Base-by-base conservation (phyloP, 2,329 filamentous ascomycete genomes). In the Paraconiothyrium brasiliense region DNA sequence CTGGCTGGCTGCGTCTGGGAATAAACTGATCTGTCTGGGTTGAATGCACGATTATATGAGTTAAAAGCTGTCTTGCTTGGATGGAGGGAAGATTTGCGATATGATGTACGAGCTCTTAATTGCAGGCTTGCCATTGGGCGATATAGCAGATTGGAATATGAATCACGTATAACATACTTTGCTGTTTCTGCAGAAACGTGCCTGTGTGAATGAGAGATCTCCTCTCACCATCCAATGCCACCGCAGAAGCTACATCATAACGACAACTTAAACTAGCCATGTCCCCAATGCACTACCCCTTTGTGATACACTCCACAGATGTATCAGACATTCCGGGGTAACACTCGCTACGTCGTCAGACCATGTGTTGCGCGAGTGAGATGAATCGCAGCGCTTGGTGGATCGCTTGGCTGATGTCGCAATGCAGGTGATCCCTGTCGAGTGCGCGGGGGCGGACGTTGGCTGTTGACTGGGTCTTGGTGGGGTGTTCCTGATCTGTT, bases 1-100 rank as follows among this genome's bases (percentile, higher is more conserved):
- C 52, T 59, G 64, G 66, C 59, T 70, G 67, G 69, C 67, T 65
- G 68, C 67, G 64, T 67, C 67, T 65, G 68, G 74, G 67, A 63
- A 68, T 64, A 52, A 64, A 62, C 58, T 58, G 63, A 63, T 56
- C 51, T 61, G 57, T 59, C 54, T 59, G 59, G 54, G 6, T 64
- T 54, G 57, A 54, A 48, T 34, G 57, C 34, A 56, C 13, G 37
- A 35, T 47, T 50, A 46, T 10, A 46, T 52, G 39, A 24, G 34
- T 30, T 10, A 50, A 54, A 59, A 43, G 43, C 37, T 59, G 48
- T 32, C 34, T 14, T 14, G 24, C 24, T 51, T 34, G 34, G 35
- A 48, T 48, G 59, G 43, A 52, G 27, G 39, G 43, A 37, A 46
- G 43, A 46, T 46, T 46, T 30, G 64, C 34, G 54, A 54, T 54